Evolutionary conservation across 768 basidiomycete genomes (phyloP).

Genomic region (Auricularia cornea): DNA sequence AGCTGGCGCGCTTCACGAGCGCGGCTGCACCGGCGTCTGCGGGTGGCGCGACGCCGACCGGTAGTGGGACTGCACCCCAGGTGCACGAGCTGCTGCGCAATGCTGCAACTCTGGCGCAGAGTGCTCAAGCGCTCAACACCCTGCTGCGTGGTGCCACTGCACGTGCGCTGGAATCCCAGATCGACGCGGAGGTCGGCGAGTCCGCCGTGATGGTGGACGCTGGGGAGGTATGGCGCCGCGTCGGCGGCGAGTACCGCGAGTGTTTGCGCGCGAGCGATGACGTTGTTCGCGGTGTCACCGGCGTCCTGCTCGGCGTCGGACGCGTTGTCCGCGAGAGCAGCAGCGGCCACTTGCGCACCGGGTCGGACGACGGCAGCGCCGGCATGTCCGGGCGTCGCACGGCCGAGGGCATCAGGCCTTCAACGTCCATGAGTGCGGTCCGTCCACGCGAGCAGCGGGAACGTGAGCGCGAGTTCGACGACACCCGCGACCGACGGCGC

Average conservation of each 20-base stretch:
- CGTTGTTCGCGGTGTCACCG: conserved; percentile 66
- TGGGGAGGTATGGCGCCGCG: conserved; percentile 55
- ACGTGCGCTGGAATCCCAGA: conserved; percentile 61
- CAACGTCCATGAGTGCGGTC: neutral
- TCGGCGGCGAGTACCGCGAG: conserved; percentile 68
- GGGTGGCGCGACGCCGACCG: conserved; percentile 30
- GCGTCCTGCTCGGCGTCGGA: conserved; percentile 67
- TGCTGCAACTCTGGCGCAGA: conserved; percentile 54
- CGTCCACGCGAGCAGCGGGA: neutral
- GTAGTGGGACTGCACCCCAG: conserved; percentile 23
- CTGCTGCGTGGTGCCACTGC: conserved; percentile 48
- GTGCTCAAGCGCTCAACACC: conserved; percentile 59
- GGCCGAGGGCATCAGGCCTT: neutral
- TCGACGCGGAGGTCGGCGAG: conserved; percentile 64
- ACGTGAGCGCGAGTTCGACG: neutral
- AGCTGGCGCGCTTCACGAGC: conserved; percentile 47
- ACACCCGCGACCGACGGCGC: neutral
- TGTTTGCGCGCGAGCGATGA: conserved; percentile 68
- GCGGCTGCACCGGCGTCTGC: neutral
- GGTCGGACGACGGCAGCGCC: neutral
- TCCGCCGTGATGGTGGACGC: conserved; percentile 23
- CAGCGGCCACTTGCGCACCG: neutral
- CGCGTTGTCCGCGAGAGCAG: conserved; percentile 49
- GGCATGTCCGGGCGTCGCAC: neutral
- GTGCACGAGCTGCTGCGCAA: conserved; percentile 43